Conservation (phyloP, 768 basidiomycete genomes). For the Neoboletus magnificus region DNA sequence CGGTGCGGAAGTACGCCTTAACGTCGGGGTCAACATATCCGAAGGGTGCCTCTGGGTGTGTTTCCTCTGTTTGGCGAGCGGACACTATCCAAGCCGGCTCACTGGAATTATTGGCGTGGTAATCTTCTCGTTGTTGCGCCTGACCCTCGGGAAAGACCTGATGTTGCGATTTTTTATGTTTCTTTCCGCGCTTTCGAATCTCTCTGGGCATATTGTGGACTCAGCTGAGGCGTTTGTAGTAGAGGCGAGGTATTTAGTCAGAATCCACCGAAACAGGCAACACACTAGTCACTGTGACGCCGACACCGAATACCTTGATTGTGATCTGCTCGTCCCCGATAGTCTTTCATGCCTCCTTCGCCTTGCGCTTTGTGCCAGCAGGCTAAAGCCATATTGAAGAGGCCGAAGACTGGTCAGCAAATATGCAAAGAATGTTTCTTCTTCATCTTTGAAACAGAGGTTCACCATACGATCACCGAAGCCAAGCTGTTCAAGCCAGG, state of each 20-base stretch:
- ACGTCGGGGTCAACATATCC: constrained; percentile 87
- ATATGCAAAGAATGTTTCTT: constrained; percentile 97
- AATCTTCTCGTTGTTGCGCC: constrained; percentile 2
- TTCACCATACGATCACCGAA: constrained; percentile 91
- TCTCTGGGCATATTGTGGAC: constrained; percentile 62
- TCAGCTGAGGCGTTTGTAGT: too few species aligned
- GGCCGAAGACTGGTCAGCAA: constrained; percentile 96
- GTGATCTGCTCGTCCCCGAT: background rate
- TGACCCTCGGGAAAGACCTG: constrained; percentile 4
- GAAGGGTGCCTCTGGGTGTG: constrained; percentile 74
- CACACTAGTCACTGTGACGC: too few species aligned
- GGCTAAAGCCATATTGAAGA: constrained; percentile 80
- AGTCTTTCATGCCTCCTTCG: constrained; percentile 66
- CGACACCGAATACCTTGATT: background rate
- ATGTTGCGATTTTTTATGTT: constrained; percentile 53
- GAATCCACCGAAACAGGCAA: constrained; percentile 10
- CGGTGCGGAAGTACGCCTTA: constrained; percentile 89
- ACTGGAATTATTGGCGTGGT: constrained; percentile 18
- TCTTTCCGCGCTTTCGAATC: constrained; percentile 73
- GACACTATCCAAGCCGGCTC: constrained; percentile 73
- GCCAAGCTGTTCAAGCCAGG: constrained; percentile 82
- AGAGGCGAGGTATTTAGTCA: background rate
- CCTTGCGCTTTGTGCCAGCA: constrained; percentile 74
- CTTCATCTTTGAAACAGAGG: constrained; percentile 95
- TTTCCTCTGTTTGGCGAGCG: constrained; percentile 36